These are phyloP conservation scores for Agaricus sinodeliciosus DNA, from an alignment of 768 basidiomycete species.

Conservation along the genomic window DNA sequence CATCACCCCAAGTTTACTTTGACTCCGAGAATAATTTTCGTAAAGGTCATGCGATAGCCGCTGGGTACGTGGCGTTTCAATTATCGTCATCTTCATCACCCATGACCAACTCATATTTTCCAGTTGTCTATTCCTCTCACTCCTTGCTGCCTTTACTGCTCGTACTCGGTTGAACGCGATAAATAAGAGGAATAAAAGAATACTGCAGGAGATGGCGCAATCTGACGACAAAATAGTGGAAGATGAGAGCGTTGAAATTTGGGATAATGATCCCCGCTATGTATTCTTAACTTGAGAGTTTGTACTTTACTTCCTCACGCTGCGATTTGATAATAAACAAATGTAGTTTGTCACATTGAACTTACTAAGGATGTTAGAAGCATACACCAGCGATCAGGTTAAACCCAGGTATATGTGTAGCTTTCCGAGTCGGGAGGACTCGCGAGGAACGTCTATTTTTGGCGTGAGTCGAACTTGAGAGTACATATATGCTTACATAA, in stretches of 20 bases:
- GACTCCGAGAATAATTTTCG: conserved; percentile 43
- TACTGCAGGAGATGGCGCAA: conserved; percentile 5
- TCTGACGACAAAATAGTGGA: conserved; percentile 23
- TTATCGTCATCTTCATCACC: neutral
- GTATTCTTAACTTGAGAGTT: conserved; percentile 38
- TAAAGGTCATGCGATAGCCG: conserved; percentile 51
- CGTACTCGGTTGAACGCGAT: conserved; percentile 35
- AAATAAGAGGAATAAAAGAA: conserved; percentile 33
- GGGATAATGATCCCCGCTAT: conserved; percentile 47
- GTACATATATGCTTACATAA: conserved; percentile 5
- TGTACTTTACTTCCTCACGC: neutral
- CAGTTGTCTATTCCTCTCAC: conserved; percentile 40
- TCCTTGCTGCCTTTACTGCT: conserved; percentile 34
- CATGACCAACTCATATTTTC: neutral
- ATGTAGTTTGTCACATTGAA: too few relatives aligned
- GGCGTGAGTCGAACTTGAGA: neutral
- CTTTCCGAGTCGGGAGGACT: too few relatives aligned
- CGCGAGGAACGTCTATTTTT: too few relatives aligned
- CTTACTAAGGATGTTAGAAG: too few relatives aligned
- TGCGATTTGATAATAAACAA: too few relatives aligned
- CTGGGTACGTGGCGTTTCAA: conserved; percentile 28
- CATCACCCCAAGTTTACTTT: conserved; percentile 52
- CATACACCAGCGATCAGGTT: too few relatives aligned
- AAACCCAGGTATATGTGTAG: too few relatives aligned
- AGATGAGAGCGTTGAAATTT: conserved; percentile 28